These are phyloP conservation scores for Nicotiana otophora DNA, from an alignment of 257 asterid species.

Conservation along the genomic window DNA sequence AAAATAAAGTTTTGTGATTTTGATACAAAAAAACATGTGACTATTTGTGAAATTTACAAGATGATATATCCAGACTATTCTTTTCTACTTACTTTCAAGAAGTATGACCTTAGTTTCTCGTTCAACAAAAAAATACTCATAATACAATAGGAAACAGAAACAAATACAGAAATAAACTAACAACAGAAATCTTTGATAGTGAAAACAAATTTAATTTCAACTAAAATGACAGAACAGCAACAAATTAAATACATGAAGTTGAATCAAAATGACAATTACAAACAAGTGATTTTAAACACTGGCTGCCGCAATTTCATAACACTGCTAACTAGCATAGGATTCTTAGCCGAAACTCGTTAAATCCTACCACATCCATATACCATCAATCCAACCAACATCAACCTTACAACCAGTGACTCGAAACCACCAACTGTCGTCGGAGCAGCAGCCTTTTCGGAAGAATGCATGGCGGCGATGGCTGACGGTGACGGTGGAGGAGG, in stretches of 20 bases:
- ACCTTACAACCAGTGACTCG: background rate
- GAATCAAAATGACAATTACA: background rate
- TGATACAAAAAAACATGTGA: too few relatives aligned
- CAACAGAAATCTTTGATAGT: too few relatives aligned
- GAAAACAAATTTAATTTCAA: too few relatives aligned
- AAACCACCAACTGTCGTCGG: constrained; percentile 23
- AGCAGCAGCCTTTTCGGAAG: constrained; percentile 22
- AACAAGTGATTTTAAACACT: background rate
- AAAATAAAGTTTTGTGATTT: too few relatives aligned
- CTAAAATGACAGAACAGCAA: too few relatives aligned
- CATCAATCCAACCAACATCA: background rate
- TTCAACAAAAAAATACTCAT: too few relatives aligned
- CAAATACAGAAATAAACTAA: too few relatives aligned
- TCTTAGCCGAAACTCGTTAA: background rate
- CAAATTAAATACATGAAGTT: background rate
- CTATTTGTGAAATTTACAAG: too few relatives aligned
- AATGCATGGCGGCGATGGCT: constrained; percentile 24
- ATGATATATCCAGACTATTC: too few relatives aligned
- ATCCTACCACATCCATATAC: background rate
- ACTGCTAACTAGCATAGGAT: background rate
- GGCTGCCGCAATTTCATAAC: background rate
- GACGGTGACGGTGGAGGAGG: constrained; percentile 52
- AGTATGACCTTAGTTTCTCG: too few relatives aligned
- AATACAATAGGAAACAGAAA: too few relatives aligned
- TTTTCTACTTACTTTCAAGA: too few relatives aligned